phyloP scores from a whole-genome alignment of 768 basidiomycete species.

The Austroboletus festivus region DNA sequence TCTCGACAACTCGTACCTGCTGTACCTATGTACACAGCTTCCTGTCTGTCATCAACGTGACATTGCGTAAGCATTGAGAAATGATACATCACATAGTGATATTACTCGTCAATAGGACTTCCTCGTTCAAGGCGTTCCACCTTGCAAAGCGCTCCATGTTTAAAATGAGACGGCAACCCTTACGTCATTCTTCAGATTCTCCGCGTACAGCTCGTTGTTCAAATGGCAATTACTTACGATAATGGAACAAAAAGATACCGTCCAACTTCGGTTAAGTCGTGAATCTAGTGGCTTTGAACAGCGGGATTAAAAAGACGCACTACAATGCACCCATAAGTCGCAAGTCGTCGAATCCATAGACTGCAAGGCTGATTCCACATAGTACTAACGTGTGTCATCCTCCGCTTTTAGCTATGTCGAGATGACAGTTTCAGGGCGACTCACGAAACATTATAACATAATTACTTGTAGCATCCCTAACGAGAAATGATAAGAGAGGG shows the following conservation, averaged over 20 bases:
- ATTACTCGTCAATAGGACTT: slow-evolving; percentile 8
- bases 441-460: slow-evolving; percentile 41
- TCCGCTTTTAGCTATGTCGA: not conserved
- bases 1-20: not conserved
- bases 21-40: not conserved
- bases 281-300: not conserved
- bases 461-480: slow-evolving; percentile 46
- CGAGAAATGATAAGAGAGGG: slow-evolving; percentile 38
- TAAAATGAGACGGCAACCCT: slow-evolving; percentile 25
- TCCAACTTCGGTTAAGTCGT: slow-evolving; percentile 14
- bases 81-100: slow-evolving; percentile 2
- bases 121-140: not conserved
- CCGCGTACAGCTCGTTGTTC: not conserved
- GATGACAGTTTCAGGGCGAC: not conserved
- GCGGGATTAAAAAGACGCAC: not conserved
- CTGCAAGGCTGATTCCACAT: not conserved
- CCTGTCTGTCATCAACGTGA: not conserved
- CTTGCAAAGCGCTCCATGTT: slow-evolving; percentile 20
- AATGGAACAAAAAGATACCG: slow-evolving; percentile 8
- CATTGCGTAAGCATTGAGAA: not conserved
- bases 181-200: not conserved
- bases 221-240: slow-evolving; percentile 12
- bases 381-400: slow-evolving; percentile 1
- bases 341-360: slow-evolving; percentile 1
- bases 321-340: not conserved